Conservation (phyloP, 2,329 filamentous ascomycete genomes). For the Colletotrichum sp. region DNA sequence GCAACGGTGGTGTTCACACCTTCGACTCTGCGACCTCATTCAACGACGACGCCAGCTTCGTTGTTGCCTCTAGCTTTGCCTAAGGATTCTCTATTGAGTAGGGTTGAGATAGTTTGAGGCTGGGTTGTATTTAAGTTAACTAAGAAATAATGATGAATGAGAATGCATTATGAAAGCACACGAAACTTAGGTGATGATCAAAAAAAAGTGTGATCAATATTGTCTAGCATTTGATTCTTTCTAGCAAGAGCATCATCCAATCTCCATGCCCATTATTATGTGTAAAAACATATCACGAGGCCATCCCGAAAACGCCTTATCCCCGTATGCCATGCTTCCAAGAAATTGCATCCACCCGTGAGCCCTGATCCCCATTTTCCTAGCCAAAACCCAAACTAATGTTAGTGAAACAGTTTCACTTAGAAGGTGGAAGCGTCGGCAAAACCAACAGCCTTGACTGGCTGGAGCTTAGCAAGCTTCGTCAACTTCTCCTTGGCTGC, state of each 20-base stretch:
- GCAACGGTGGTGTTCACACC: slow-evolving; percentile 58
- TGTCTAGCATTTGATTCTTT: background rate
- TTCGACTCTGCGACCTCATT: slow-evolving; percentile 57
- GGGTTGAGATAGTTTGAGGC: background rate
- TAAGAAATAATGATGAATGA: background rate
- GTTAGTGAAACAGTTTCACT: too few species aligned
- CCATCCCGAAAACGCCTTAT: background rate
- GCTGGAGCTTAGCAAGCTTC: slow-evolving; percentile 6
- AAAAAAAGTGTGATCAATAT: background rate
- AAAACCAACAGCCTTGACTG: background rate
- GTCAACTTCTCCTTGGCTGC: slow-evolving; percentile 3
- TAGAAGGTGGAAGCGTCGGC: background rate
- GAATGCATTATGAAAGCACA: background rate
- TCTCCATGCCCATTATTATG: background rate
- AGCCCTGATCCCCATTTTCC: background rate
- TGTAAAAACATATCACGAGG: background rate
- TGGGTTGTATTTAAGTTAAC: background rate
- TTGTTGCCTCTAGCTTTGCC: slow-evolving; percentile 41
- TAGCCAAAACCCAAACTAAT: too few species aligned
- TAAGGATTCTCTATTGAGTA: rapidly evolving
- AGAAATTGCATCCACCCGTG: background rate
- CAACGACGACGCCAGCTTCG: slow-evolving; percentile 60
- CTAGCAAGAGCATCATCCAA: background rate
- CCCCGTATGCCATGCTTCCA: background rate
- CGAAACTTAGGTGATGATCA: background rate